Evolutionary conservation across 371 early-diverging fungal species (phyloP).

Genomic region (Capniomyces stellatus): DNA sequence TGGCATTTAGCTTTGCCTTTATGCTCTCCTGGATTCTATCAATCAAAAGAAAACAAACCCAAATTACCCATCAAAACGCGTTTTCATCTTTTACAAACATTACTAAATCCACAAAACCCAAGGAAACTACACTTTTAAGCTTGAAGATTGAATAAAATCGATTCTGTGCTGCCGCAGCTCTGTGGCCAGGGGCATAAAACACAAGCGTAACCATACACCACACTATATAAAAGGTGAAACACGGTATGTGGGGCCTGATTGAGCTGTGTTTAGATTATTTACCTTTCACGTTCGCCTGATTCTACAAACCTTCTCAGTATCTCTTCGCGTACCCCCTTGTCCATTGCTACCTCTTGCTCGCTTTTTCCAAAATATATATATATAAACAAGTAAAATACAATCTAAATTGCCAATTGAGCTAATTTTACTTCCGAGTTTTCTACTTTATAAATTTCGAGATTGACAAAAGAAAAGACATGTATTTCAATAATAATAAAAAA

Average conservation of each 20-base stretch:
- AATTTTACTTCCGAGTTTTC: neutral
- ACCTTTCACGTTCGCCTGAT: constrained; percentile 23
- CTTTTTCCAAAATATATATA: neutral
- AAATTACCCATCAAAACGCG: neutral
- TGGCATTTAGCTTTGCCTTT: constrained; percentile 19
- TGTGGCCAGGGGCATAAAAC: too few species aligned
- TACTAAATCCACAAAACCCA: neutral
- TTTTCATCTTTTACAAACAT: neutral
- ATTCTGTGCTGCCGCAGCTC: too few species aligned
- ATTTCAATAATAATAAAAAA: too few species aligned
- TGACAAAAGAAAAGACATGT: too few species aligned
- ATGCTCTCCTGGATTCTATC: constrained; percentile 18
- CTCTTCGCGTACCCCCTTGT: constrained; percentile 14
- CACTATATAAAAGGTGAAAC: too few species aligned
- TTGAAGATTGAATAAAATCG: too few species aligned
- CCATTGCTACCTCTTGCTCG: neutral
- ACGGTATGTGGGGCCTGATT: too few species aligned
- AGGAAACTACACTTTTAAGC: neutral
- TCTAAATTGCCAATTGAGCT: neutral
- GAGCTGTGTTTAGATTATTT: neutral
- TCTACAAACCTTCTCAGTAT: constrained; percentile 21
- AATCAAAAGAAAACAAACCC: neutral
- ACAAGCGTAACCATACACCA: too few species aligned
- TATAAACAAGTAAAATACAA: neutral
- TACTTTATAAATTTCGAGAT: neutral